Conservation (phyloP, 768 basidiomycete genomes). For the Termitomyces sp. region DNA sequence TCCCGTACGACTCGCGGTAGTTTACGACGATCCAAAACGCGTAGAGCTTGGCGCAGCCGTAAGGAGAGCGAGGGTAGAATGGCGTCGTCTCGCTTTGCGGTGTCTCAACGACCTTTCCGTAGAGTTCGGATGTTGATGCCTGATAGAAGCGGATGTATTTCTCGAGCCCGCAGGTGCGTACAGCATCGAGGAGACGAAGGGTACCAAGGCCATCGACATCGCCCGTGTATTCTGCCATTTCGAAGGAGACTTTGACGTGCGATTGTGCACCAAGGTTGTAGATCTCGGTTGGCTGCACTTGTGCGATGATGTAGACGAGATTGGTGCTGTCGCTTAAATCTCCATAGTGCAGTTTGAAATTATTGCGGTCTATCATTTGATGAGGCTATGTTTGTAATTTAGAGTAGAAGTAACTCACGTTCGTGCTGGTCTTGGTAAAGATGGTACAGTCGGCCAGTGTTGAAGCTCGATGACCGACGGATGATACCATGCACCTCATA, state of each 20-base stretch:
- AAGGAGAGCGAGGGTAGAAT: constrained; percentile 97
- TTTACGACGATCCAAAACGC: constrained; percentile 89
- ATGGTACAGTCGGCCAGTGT: constrained; percentile 92
- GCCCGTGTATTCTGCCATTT: constrained; percentile 98
- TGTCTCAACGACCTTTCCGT: constrained; percentile 94
- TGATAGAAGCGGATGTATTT: constrained; percentile 95
- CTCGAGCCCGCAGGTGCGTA: constrained; percentile 93
- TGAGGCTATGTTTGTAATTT: constrained; percentile 1
- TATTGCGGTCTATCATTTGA: constrained; percentile 50
- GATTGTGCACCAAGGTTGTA: constrained; percentile 98
- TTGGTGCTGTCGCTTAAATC: constrained; percentile 96
- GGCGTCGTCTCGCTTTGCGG: constrained; percentile 96
- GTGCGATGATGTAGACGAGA: constrained; percentile 92
- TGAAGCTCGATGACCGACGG: constrained; percentile 96
- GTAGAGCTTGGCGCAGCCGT: constrained; percentile 94
- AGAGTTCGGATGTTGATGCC: constrained; percentile 94
- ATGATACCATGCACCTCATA: constrained; percentile 96
- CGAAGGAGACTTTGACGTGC: constrained; percentile 98
- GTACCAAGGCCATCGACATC: constrained; percentile 97
- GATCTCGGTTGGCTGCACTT: constrained; percentile 92
- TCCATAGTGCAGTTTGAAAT: constrained; percentile 85
- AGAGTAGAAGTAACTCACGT: constrained; percentile 42
- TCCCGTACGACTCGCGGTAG: constrained; percentile 92
- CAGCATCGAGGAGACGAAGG: constrained; percentile 90
- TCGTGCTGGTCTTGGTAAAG: constrained; percentile 92